Percentiles rank a stretch among this genome's conserved stretches.
Evolutionary conservation across 495 filamentous ascomycete species (phyloP).

Genomic region (Wilcoxina mikolae): DNA sequence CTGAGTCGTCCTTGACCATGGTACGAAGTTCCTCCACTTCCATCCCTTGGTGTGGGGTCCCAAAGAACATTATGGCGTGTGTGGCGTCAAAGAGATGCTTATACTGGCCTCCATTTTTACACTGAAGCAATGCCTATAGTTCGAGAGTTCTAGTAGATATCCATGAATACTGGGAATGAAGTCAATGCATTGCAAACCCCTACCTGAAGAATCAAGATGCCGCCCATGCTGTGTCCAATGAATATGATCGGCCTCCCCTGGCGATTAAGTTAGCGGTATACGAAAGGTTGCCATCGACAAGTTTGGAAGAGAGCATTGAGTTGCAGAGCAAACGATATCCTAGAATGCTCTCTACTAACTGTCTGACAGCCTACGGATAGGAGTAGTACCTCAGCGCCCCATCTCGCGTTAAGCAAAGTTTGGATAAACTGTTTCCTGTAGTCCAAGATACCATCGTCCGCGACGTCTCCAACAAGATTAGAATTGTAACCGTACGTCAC

Average conservation of each 20-base stretch:
- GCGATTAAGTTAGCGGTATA: background rate
- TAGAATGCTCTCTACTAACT: background rate
- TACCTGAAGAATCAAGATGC: constrained; percentile 9
- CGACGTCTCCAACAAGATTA: background rate
- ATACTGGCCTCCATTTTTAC: background rate
- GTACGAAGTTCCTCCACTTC: constrained; percentile 3
- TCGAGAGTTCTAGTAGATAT: background rate
- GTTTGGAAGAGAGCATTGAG: background rate
- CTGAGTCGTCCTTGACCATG: constrained; percentile 6
- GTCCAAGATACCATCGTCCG: background rate
- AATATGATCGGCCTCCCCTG: constrained; percentile 3
- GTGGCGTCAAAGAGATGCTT: constrained; percentile 5
- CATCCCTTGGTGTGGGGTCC: constrained; percentile 9
- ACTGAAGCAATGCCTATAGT: background rate
- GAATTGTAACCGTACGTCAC: constrained; percentile 8
- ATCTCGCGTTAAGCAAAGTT: background rate
- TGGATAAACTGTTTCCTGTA: constrained; percentile 6
- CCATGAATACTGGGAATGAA: background rate
- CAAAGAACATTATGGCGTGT: constrained; percentile 6
- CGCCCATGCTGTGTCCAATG: constrained; percentile 6
- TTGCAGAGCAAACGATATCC: no score
- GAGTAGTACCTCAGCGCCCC: background rate
- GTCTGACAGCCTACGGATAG: background rate
- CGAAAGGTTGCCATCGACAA: background rate
- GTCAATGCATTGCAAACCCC: background rate